phyloP scores from a whole-genome alignment of 2,329 filamentous ascomycete genomes.

The Exophiala sp. region DNA sequence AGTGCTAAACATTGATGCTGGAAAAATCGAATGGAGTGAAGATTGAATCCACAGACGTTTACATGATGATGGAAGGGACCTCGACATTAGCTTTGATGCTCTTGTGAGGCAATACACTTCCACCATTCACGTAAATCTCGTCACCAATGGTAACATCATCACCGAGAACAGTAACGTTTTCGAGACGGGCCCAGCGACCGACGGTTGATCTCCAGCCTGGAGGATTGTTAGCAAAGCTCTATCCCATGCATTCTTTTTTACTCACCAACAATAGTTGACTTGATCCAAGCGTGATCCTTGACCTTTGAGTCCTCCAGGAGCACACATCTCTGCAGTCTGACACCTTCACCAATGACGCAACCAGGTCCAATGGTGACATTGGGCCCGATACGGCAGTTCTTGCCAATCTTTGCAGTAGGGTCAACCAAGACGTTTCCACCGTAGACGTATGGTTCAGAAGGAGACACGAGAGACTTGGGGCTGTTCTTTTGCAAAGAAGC shows the following conservation, averaged over 20 bases:
- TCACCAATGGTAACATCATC: conserved; percentile 98
- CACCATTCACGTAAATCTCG: conserved; percentile 97
- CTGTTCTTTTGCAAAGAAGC: conserved; percentile 86
- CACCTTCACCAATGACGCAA: conserved; percentile 88
- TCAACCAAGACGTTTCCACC: conserved; percentile 96
- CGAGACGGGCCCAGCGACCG: conserved; percentile 89
- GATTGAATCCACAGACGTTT: conserved; percentile 25
- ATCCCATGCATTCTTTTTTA: neutral
- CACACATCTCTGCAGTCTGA: conserved; percentile 89
- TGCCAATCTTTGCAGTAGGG: conserved; percentile 90
- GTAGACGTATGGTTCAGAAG: conserved; percentile 75
- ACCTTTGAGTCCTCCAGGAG: conserved; percentile 85
- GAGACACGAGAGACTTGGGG: conserved; percentile 74
- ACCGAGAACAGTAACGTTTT: conserved; percentile 96
- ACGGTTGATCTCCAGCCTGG: conserved; percentile 88
- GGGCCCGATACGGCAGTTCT: conserved; percentile 96
- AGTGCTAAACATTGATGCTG: neutral
- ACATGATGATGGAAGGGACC: conserved; percentile 52
- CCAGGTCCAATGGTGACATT: conserved; percentile 95
- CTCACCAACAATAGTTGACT: conserved; percentile 83
- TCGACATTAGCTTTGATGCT: conserved; percentile 98
- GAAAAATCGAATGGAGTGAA: neutral
- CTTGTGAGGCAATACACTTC: conserved; percentile 94
- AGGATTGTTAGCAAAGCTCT: neutral
- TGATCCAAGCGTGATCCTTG: conserved; percentile 98